These are phyloP conservation scores for Elaeis guineensis DNA, from an alignment of 176 grass and related monocot species.

Conservation along the genomic window DNA sequence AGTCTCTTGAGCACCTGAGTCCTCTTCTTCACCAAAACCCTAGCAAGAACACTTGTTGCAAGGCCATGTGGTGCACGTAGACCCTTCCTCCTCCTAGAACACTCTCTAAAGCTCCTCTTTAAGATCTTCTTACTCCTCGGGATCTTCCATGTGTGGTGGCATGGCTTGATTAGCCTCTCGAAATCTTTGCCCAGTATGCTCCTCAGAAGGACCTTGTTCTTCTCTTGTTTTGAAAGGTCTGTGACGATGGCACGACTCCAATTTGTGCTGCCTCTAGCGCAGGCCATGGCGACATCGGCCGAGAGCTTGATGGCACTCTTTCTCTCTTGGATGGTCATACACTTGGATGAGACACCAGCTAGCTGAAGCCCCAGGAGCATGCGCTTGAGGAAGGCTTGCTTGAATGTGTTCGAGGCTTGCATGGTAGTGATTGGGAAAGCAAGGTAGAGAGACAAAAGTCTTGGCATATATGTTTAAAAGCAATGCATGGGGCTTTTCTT, in stretches of 20 bases:
- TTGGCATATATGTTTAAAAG: background rate
- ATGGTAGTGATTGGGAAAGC: slow-evolving; percentile 13
- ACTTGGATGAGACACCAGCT: slow-evolving; percentile 15
- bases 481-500: slow-evolving; percentile 7
- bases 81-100: slow-evolving; percentile 9
- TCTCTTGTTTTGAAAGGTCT: slow-evolving; percentile 19
- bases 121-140: slow-evolving; percentile 18
- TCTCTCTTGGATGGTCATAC: slow-evolving; percentile 37
- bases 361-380: slow-evolving; percentile 40
- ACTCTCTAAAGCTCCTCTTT: slow-evolving; percentile 16
- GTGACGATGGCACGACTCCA: slow-evolving; percentile 39
- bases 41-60: slow-evolving; percentile 26
- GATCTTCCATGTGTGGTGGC: slow-evolving; percentile 2
- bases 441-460: slow-evolving; percentile 6
- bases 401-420: slow-evolving; percentile 37
- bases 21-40: slow-evolving; percentile 36
- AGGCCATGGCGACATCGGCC: slow-evolving; percentile 44
- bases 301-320: slow-evolving; percentile 43
- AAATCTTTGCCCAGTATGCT: slow-evolving; percentile 3
- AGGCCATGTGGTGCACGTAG: background rate
- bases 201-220: background rate
- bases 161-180: background rate
- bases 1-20: slow-evolving; percentile 34
- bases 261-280: slow-evolving; percentile 24
- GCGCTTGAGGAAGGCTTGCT: slow-evolving; percentile 37